A percentile compares a stretch with the other conserved stretches of the same genome.
Conservation (phyloP, 1,139 yeast genomes). For the Candida sanyaensis region DNA sequence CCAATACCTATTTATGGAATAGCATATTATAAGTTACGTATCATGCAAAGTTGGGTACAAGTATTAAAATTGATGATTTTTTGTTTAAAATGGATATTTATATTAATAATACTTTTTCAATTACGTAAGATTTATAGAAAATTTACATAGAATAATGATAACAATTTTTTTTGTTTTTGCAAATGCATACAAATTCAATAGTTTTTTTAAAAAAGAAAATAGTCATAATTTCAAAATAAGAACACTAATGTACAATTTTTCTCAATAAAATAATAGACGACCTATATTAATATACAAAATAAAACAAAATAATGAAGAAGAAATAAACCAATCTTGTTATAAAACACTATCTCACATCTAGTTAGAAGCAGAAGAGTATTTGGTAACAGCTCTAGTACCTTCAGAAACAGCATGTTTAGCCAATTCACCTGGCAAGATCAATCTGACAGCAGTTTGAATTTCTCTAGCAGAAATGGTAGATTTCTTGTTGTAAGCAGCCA, state of each 20-base stretch:
- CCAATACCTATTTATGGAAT: conserved; percentile 4
- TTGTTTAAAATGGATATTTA: background rate
- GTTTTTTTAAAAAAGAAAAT: background rate
- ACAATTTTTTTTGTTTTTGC: no score
- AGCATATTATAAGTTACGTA: background rate
- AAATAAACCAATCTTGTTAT: conserved; percentile 5
- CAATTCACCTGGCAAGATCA: conserved; percentile 98
- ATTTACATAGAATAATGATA: background rate
- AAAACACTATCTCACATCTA: conserved; percentile 30
- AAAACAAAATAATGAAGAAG: conserved; percentile 5
- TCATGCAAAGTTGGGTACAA: conserved; percentile 4
- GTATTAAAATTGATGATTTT: background rate
- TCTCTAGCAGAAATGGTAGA: conserved; percentile 99
- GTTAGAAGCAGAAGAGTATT: conserved; percentile 87
- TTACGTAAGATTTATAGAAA: conserved; percentile 1
- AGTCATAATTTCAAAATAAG: conserved; percentile 4
- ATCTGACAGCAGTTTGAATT: conserved; percentile 98
- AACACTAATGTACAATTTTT: conserved; percentile 20
- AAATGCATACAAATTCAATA: background rate
- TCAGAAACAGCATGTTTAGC: conserved; percentile 99
- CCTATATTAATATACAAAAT: conserved; percentile 11
- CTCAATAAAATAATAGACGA: conserved; percentile 1
- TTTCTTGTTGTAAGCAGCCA: conserved; percentile 99
- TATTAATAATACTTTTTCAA: background rate
- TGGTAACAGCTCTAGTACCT: conserved; percentile 99